Evolutionary conservation across 176 grass and related monocot species (phyloP).

Genomic region (Oryza glaberrima): DNA sequence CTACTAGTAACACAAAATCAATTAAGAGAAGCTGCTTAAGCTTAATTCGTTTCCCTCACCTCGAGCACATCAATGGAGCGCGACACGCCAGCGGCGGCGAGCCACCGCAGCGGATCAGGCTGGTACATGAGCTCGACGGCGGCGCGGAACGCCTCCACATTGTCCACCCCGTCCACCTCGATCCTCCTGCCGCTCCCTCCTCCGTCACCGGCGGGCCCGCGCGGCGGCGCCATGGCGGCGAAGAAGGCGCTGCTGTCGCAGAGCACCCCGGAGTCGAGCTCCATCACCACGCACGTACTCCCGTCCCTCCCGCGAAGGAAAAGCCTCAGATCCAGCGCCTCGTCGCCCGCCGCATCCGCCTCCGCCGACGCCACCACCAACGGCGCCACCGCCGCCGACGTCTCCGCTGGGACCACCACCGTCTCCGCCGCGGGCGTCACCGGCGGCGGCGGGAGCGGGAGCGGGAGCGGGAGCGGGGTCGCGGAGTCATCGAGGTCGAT

Average conservation of each 20-base stretch:
- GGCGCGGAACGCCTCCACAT: slow-evolving; percentile 59
- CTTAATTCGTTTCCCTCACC: slow-evolving; percentile 36
- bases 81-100: slow-evolving; percentile 51
- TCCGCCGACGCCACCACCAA: neutral
- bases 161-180: slow-evolving; percentile 57
- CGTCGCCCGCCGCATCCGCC: neutral
- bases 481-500: slow-evolving; percentile 67
- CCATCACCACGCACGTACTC: slow-evolving; percentile 55
- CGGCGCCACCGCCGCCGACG: neutral
- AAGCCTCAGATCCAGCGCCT: slow-evolving; percentile 58
- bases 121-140: slow-evolving; percentile 65
- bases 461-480: slow-evolving; percentile 9
- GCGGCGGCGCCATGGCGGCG: slow-evolving; percentile 1
- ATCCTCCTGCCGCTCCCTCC: slow-evolving; percentile 25
- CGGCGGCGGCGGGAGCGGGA: slow-evolving; percentile 15
- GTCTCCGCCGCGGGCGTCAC: neutral
- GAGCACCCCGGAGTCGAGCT: slow-evolving; percentile 63
- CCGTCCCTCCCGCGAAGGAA: slow-evolving; percentile 59
- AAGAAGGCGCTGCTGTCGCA: slow-evolving; percentile 66
- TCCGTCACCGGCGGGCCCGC: neutral
- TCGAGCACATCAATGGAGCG: slow-evolving; percentile 67
- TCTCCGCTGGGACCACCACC: neutral
- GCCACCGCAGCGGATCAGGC: slow-evolving; percentile 40
- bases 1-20: neutral
- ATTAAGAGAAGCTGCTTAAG: neutral